Evolutionary conservation across 352 stramenopile genomes (phyloP).

Genomic region (Phytophthora tubulina): DNA sequence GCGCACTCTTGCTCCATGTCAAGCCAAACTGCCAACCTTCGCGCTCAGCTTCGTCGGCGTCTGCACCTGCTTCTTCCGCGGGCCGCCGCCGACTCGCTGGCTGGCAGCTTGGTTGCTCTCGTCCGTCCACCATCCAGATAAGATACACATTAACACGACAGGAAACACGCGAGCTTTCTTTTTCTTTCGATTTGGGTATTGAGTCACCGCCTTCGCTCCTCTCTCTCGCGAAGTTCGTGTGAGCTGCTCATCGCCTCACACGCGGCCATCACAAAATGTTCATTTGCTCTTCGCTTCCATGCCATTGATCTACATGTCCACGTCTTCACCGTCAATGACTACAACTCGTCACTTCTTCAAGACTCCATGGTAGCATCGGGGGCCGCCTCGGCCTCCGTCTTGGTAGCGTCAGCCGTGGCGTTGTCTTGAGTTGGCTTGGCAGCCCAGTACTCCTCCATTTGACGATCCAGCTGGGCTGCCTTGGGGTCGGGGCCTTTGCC

Average conservation of each 20-base stretch:
- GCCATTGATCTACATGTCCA: slow-evolving; percentile 39
- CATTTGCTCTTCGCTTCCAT: slow-evolving; percentile 35
- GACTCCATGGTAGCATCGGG: slow-evolving; percentile 46
- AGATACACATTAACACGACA: slow-evolving; percentile 49
- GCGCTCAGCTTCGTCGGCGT: slow-evolving; percentile 9
- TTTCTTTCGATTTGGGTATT: slow-evolving; percentile 54
- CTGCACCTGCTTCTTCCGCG: slow-evolving; percentile 7
- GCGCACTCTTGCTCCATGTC: slow-evolving; percentile 4
- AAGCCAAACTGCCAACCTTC: slow-evolving; percentile 21
- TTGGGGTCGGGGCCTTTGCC: slow-evolving; percentile 91
- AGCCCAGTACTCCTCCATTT: slow-evolving; percentile 93
- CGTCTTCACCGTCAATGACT: slow-evolving; percentile 30
- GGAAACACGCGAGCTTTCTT: slow-evolving; percentile 53
- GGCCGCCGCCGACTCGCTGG: slow-evolving; percentile 11
- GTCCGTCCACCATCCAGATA: slow-evolving; percentile 39
- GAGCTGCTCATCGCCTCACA: slow-evolving; percentile 34
- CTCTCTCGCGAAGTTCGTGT: slow-evolving; percentile 37
- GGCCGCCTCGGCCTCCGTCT: slow-evolving; percentile 30
- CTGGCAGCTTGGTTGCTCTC: slow-evolving; percentile 24
- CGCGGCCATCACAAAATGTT: slow-evolving; percentile 35
- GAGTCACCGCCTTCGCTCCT: slow-evolving; percentile 25
- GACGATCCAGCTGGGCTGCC: slow-evolving; percentile 77
- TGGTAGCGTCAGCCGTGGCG: slow-evolving; percentile 9
- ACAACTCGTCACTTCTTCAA: slow-evolving; percentile 36
- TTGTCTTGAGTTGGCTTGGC: slow-evolving; percentile 70